Percentiles rank a stretch among this genome's conserved stretches.
These are phyloP conservation scores for Capsicum pubescens DNA, from an alignment of 257 asterid species.

Conservation along the genomic window DNA sequence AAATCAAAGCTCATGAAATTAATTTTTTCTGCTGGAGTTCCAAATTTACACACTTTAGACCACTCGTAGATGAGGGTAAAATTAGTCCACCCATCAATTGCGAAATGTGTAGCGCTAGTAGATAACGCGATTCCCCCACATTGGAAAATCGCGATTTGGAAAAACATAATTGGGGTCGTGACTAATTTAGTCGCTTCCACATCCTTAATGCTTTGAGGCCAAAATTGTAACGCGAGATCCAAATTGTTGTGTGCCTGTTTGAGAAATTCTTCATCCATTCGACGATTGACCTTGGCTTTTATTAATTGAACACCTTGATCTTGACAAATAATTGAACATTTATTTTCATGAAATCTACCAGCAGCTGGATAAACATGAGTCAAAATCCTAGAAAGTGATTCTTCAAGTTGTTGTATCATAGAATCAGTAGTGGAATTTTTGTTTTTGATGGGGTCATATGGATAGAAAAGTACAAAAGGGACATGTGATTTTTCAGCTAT, in stretches of 20 bases:
- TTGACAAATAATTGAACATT: slow-evolving; percentile 35
- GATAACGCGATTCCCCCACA: slow-evolving; percentile 10
- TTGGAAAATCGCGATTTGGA: slow-evolving; percentile 16
- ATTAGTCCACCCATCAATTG: background rate
- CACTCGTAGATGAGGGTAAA: background rate
- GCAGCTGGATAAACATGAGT: slow-evolving; percentile 31
- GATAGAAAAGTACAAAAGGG: slow-evolving; percentile 44
- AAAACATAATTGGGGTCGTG: background rate
- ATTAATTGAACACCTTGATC: slow-evolving; percentile 46
- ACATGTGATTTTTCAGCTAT: slow-evolving; percentile 26
- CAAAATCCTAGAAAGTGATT: slow-evolving; percentile 40
- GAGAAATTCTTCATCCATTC: background rate
- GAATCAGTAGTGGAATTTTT: background rate
- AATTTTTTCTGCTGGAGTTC: no score
- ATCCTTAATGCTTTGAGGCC: background rate
- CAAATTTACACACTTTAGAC: background rate
- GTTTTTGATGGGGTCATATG: background rate
- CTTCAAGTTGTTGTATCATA: slow-evolving; percentile 24
- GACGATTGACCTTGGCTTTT: slow-evolving; percentile 27
- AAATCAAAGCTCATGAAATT: background rate
- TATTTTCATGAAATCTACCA: slow-evolving; percentile 38
- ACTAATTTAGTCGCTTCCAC: background rate
- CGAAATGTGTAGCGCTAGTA: background rate
- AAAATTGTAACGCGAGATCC: background rate
- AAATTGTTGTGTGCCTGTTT: background rate